A percentile compares a stretch with the other conserved stretches of the same genome.
phyloP scores from a whole-genome alignment of 805 yeast genomes.

The Brettanomyces nanus region DNA sequence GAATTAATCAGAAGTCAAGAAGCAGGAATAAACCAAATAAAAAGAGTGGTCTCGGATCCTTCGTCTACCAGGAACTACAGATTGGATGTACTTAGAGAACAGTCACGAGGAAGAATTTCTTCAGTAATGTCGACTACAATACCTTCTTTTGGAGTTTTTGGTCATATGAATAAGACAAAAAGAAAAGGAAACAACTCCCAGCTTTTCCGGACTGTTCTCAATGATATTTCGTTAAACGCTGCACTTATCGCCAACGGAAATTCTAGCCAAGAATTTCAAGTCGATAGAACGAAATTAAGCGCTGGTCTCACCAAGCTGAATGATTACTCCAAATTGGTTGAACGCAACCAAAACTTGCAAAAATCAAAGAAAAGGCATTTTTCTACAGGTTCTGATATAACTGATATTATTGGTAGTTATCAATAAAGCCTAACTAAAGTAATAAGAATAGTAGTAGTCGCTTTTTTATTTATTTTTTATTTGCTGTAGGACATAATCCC shows the following conservation, averaged over 20 bases:
- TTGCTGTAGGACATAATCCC: too few species aligned
- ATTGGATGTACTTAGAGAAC: slow-evolving; percentile 1
- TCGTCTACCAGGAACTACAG: background rate
- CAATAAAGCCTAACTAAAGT: too few species aligned
- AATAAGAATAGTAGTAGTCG: too few species aligned
- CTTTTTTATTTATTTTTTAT: too few species aligned
- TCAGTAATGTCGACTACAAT: background rate
- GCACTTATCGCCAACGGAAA: slow-evolving; percentile 30
- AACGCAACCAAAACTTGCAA: background rate
- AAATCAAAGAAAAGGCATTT: background rate
- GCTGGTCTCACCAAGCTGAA: slow-evolving; percentile 3
- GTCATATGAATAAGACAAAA: background rate
- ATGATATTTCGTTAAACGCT: slow-evolving; percentile 31
- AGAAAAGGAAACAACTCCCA: background rate
- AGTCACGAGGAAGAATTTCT: background rate
- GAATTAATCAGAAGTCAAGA: slow-evolving; percentile 1
- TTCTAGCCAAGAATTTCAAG: background rate
- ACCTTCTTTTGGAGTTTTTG: background rate
- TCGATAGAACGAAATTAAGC: background rate
- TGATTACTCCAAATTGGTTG: background rate
- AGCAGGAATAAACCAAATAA: background rate
- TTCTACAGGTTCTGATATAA: background rate
- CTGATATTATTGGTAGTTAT: slow-evolving; percentile 1
- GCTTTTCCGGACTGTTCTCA: slow-evolving; percentile 27
- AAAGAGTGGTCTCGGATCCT: background rate